These are phyloP conservation scores for Paecilomyces fulvus DNA, from an alignment of 2,329 filamentous ascomycete genomes.

Conservation along the genomic window DNA sequence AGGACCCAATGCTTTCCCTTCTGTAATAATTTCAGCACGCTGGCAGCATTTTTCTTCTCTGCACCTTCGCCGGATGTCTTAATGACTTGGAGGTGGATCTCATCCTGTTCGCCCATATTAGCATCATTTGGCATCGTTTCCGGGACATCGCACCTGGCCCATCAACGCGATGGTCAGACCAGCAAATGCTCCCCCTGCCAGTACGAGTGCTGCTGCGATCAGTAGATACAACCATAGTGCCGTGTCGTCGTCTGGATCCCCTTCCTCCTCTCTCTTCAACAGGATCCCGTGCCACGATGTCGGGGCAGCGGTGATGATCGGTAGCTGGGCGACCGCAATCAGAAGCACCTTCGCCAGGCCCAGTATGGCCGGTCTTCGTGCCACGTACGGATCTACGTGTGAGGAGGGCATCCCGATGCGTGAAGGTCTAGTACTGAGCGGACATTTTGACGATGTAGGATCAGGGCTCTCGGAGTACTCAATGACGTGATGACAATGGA, in stretches of 20 bases:
- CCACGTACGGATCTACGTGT: slow-evolving; percentile 22
- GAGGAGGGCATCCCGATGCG: slow-evolving; percentile 8
- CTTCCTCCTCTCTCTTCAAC: slow-evolving; percentile 27
- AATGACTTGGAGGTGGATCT: slow-evolving; percentile 94
- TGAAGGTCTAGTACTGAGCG: background rate
- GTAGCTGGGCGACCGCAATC: slow-evolving; percentile 28
- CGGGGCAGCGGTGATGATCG: slow-evolving; percentile 32
- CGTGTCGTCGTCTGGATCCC: slow-evolving; percentile 50
- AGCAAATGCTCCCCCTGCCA: slow-evolving; percentile 87
- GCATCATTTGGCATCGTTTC: background rate
- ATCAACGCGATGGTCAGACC: slow-evolving; percentile 67
- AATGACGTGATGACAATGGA: background rate
- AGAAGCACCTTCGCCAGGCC: slow-evolving; percentile 34
- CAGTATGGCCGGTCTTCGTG: slow-evolving; percentile 30
- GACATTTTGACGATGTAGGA: background rate
- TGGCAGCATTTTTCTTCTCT: slow-evolving; percentile 78
- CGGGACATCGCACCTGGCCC: slow-evolving; percentile 43
- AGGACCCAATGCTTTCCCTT: slow-evolving; percentile 97
- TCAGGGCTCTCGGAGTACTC: background rate
- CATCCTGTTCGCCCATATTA: slow-evolving; percentile 52
- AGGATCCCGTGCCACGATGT: slow-evolving; percentile 14
- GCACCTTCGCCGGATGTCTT: slow-evolving; percentile 72
- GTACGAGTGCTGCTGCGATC: slow-evolving; percentile 69
- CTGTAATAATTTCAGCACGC: slow-evolving; percentile 70
- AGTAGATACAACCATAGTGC: slow-evolving; percentile 73